A percentile compares a stretch with the other conserved stretches of the same genome.
phyloP scores from a whole-genome alignment of 306 rosid species.

The Lagenaria siceraria region DNA sequence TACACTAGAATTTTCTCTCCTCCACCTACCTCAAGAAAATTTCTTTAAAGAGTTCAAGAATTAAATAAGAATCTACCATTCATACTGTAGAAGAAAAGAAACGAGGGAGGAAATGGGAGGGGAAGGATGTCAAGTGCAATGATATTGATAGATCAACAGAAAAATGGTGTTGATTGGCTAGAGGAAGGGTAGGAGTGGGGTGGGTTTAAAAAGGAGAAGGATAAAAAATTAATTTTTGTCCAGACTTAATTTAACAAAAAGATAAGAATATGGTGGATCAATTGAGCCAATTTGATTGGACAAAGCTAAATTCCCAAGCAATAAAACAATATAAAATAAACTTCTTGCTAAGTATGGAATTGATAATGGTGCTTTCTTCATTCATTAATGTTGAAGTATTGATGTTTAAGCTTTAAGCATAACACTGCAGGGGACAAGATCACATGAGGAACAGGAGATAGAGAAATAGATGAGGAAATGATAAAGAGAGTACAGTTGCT shows the following conservation, averaged over 20 bases:
- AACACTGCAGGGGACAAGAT: constrained; percentile 15
- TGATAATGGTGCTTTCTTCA: neutral
- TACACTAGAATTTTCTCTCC: neutral
- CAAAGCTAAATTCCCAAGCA: neutral
- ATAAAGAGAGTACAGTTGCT: constrained; percentile 6
- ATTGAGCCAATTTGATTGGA: neutral
- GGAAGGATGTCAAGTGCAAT: neutral
- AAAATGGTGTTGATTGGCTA: neutral
- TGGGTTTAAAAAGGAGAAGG: neutral
- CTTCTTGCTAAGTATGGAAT: neutral
- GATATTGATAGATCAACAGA: neutral
- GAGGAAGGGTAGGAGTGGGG: neutral
- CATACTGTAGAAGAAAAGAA: neutral
- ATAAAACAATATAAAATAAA: neutral
- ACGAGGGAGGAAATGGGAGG: neutral
- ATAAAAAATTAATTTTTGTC: neutral
- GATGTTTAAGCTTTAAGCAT: neutral
- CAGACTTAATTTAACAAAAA: neutral
- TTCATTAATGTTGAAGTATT: neutral
- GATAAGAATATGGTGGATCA: neutral
- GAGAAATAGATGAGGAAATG: constrained; percentile 13
- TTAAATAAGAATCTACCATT: neutral
- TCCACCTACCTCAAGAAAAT: neutral
- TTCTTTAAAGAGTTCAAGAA: neutral
- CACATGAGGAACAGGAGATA: constrained; percentile 10